Percentiles rank a stretch among this genome's conserved stretches.
phyloP scores from a whole-genome alignment of 257 asterid species.

The Henckelia pumila region DNA sequence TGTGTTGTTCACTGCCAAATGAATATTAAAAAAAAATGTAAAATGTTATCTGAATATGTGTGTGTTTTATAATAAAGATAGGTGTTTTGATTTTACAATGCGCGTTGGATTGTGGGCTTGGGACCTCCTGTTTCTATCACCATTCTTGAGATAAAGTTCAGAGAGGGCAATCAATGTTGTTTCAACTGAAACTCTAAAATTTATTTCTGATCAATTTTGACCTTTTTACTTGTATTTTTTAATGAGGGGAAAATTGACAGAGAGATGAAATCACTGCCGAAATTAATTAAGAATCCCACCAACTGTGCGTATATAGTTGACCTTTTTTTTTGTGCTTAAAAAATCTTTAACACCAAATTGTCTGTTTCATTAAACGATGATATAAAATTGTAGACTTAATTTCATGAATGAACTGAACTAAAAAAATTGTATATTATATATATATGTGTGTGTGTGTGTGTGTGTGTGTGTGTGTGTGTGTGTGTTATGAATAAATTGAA shows the following conservation, averaged over 20 bases:
- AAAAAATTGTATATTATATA: no score
- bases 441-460: no score
- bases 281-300: constrained; percentile 28
- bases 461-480: no score
- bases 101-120: constrained; percentile 32
- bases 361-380: background rate
- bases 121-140: constrained; percentile 18
- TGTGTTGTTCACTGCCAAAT: constrained; percentile 47
- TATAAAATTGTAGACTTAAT: no score
- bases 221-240: constrained; percentile 14
- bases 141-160: constrained; percentile 23
- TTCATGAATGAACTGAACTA: no score
- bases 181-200: constrained; percentile 20
- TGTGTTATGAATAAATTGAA: no score
- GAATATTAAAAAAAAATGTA: background rate
- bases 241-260: background rate
- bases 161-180: constrained; percentile 30
- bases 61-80: no score
- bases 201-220: constrained; percentile 28
- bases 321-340: constrained; percentile 16
- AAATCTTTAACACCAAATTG: background rate
- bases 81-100: background rate
- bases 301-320: constrained; percentile 37
- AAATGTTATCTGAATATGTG: background rate
- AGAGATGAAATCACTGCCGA: constrained; percentile 12